phyloP scores from a whole-genome alignment of 1,284 basidiomycete genomes.

The Ceratobasidium sp. region DNA sequence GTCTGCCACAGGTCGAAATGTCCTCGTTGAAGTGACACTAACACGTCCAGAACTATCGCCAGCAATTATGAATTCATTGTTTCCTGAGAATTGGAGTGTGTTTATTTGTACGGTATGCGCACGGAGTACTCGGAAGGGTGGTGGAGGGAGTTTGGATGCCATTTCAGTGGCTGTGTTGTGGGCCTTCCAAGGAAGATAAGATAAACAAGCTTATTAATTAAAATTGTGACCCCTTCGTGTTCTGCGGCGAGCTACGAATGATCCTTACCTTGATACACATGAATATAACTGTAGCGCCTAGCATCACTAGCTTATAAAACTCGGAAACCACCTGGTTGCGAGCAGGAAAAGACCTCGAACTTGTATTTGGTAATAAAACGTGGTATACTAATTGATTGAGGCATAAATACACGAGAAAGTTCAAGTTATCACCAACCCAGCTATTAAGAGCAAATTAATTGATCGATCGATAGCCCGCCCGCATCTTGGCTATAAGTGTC shows the following conservation, averaged over 20 bases:
- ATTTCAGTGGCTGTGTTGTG: background rate
- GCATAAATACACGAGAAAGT: no score
- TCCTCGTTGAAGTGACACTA: constrained; percentile 74
- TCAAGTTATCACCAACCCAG: no score
- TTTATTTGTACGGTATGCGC: constrained; percentile 71
- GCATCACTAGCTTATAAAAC: no score
- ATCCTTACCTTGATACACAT: no score
- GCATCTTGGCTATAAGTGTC: constrained; percentile 33
- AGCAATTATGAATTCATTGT: constrained; percentile 82
- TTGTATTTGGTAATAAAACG: no score
- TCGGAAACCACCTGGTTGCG: no score
- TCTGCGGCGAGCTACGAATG: no score
- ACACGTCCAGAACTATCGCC: constrained; percentile 81
- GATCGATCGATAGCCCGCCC: constrained; percentile 16
- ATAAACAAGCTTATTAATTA: background rate
- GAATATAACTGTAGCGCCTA: no score
- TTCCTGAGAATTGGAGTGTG: constrained; percentile 66
- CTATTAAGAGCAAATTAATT: background rate
- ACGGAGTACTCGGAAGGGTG: constrained; percentile 80
- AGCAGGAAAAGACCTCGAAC: no score
- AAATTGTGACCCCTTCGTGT: no score
- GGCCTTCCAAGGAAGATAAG: background rate
- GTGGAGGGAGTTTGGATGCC: constrained; percentile 50
- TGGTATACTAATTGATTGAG: no score
- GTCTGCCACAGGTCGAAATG: constrained; percentile 71